Conservation (phyloP, 2,329 filamentous ascomycete genomes). For the Neurospora sp. region DNA sequence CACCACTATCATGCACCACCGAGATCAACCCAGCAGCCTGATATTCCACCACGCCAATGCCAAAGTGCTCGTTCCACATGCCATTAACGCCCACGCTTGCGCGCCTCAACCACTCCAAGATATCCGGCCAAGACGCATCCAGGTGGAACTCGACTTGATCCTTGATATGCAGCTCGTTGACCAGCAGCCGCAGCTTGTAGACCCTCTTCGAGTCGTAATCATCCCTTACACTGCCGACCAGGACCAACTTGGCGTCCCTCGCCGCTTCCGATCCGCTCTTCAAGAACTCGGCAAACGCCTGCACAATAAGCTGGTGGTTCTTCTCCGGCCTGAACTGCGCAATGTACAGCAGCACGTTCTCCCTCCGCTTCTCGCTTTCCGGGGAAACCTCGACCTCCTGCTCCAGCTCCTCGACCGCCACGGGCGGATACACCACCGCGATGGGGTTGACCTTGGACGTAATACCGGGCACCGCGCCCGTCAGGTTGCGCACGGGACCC, state of each 20-base stretch:
- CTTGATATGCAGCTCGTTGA: constrained; percentile 76
- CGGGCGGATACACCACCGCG: constrained; percentile 80
- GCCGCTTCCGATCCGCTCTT: constrained; percentile 41
- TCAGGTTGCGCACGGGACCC: constrained; percentile 43
- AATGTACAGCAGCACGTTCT: constrained; percentile 76
- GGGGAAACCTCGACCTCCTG: constrained; percentile 60
- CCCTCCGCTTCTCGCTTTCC: constrained; percentile 57
- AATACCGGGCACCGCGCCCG: constrained; percentile 14
- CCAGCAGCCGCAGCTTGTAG: constrained; percentile 77
- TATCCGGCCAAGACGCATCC: constrained; percentile 80
- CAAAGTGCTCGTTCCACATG: constrained; percentile 99
- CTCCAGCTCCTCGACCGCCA: constrained; percentile 77
- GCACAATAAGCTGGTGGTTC: constrained; percentile 80
- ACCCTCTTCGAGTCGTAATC: constrained; percentile 71
- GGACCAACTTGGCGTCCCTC: constrained; percentile 56
- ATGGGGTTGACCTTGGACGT: constrained; percentile 42
- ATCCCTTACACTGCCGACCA: constrained; percentile 89
- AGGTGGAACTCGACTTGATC: constrained; percentile 79
- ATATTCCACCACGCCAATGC: constrained; percentile 96
- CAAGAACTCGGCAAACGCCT: constrained; percentile 72
- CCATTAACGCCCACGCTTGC: constrained; percentile 85
- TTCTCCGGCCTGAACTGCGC: constrained; percentile 97
- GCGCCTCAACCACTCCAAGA: constrained; percentile 66
- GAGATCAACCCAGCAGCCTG: constrained; percentile 88
- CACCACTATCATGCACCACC: constrained; percentile 88